A percentile compares a stretch with the other conserved stretches of the same genome.
Conservation (phyloP, 371 early-diverging fungal genomes). For the Mucor sp. region DNA sequence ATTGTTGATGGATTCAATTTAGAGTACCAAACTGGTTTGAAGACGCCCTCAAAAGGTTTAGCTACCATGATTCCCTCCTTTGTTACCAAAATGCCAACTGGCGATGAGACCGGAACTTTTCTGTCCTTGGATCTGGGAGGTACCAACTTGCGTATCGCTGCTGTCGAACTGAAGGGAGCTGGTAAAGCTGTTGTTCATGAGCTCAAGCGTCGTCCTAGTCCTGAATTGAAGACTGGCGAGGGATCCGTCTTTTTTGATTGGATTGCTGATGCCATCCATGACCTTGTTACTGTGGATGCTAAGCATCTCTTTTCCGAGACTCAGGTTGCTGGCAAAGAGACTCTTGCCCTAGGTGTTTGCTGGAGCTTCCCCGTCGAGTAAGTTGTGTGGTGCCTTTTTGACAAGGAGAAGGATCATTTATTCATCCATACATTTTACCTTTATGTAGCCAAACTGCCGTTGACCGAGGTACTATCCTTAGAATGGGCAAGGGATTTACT, state of each 20-base stretch:
- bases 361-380: constrained; percentile 57
- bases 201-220: constrained; percentile 61
- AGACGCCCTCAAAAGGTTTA: constrained; percentile 51
- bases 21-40: constrained; percentile 45
- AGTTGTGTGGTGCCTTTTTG: constrained; percentile 10
- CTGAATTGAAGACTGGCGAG: constrained; percentile 60
- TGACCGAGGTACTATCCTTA: constrained; percentile 71
- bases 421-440: constrained; percentile 7
- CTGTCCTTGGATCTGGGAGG: constrained; percentile 94
- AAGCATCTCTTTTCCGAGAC: constrained; percentile 25
- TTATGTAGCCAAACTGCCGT: constrained; percentile 71
- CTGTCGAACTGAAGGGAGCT: constrained; percentile 74
- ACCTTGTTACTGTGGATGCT: constrained; percentile 37
- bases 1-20: constrained; percentile 51
- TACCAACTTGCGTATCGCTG: constrained; percentile 88
- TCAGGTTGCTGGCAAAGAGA: constrained; percentile 34
- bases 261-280: constrained; percentile 70
- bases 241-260: constrained; percentile 86
- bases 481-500: constrained; percentile 94
- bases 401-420: background rate
- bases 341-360: constrained; percentile 52
- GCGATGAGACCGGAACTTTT: constrained; percentile 82
- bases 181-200: constrained; percentile 73
- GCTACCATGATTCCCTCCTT: constrained; percentile 82
- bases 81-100: constrained; percentile 82